phyloP scores from a whole-genome alignment of 495 filamentous ascomycete species.

The Talaromyces adpressus region DNA sequence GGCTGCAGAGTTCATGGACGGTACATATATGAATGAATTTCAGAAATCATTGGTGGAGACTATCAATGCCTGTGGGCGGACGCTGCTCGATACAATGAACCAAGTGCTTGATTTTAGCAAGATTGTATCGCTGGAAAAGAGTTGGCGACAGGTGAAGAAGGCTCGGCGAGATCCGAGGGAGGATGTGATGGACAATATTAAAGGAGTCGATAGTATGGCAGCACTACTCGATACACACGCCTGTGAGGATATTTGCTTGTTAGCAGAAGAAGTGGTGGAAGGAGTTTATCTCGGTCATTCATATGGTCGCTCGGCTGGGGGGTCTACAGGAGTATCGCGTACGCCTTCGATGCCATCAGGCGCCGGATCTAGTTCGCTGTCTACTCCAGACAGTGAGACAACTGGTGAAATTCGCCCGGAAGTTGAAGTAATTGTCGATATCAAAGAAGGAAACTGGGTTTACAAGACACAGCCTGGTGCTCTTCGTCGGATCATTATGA shows the following conservation, averaged over 20 bases:
- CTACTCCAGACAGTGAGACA: constrained; percentile 8
- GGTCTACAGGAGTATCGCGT: background rate
- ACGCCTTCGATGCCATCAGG: constrained; percentile 1
- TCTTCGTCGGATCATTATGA: constrained; percentile 70
- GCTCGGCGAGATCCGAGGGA: constrained; percentile 18
- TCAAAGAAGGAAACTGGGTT: constrained; percentile 52
- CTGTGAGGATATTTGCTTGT: constrained; percentile 31
- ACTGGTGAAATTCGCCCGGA: constrained; percentile 11
- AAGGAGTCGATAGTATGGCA: constrained; percentile 24
- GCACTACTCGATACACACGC: constrained; percentile 40
- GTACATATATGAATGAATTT: constrained; percentile 40
- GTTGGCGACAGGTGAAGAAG: constrained; percentile 32
- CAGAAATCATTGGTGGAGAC: constrained; percentile 64
- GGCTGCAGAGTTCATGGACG: constrained; percentile 57
- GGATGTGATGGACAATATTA: constrained; percentile 18
- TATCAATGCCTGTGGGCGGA: constrained; percentile 67
- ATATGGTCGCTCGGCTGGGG: constrained; percentile 23
- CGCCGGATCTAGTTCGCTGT: constrained; percentile 3
- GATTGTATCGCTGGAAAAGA: constrained; percentile 50
- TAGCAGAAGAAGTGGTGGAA: constrained; percentile 45
- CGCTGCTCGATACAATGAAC: constrained; percentile 72
- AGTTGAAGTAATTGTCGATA: constrained; percentile 57
- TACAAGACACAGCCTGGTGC: constrained; percentile 68
- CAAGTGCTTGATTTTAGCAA: constrained; percentile 70
- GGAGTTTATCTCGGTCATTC: constrained; percentile 46